Base-by-base conservation (phyloP, 2,329 filamentous ascomycete genomes). In the Beauveria sp. region DNA sequence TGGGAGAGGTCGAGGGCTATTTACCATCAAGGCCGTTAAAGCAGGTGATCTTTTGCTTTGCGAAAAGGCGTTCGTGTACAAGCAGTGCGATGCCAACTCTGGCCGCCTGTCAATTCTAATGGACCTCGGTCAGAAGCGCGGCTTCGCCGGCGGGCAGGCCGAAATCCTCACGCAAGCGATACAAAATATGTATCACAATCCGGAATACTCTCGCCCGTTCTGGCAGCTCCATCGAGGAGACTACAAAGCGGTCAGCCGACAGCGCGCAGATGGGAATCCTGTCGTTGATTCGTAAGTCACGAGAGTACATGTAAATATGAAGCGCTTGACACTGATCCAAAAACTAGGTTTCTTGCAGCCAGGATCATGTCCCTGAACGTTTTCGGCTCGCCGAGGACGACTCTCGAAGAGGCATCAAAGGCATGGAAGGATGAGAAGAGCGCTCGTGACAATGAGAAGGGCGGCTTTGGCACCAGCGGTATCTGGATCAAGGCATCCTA, bases 61-160 rank as follows among this genome's bases (percentile, higher is more conserved):
- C 52, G 82, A 85, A 63, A 86, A 85, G 63, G 81, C 82, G 0
- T 83, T 84, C 65, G 68, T 69, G 0, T 74, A 82, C 66, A 71
- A 63, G 22, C 18, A 59, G 1, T 24, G 24, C 24, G 46, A 50
- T 16, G 9, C 18, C 3, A 18, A 8, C 3, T 22, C 46, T 40
- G 22, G 30, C 6, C 2, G 46, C 16, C 77, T 71, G 49, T 65
- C 63, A 42, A n/a, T 78, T 0, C 55, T 80, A 50, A 67, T 81
- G 18, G 76, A 80, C 60, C 3, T 68, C 3, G 66, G 72, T 2
- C 73, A 70, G 8, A 67, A 75, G 2, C 63, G 16, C 7, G 64
- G 68, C 1, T 69, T 64, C 3, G 63, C 75, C 42, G 78, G 77
- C 0, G 72, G 73, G 0, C 75, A 79, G 43, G 72, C 72, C 1